Evolutionary conservation across 306 rosid species (phyloP), one percentile per base, ranked within the genome.

Genomic region (Acacia confusa): DNA sequence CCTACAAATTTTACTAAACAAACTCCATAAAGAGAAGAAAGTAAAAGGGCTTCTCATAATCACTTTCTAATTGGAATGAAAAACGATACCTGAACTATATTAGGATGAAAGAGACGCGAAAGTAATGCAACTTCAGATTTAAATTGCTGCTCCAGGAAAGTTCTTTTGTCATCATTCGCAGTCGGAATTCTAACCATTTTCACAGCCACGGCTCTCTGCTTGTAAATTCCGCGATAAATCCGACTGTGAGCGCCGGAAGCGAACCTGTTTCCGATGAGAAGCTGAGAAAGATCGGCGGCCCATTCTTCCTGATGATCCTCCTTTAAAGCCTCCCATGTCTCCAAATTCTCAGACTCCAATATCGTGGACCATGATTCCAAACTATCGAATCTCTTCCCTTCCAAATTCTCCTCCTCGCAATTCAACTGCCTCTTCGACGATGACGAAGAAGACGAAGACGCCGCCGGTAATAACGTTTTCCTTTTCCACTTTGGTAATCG

Each of bases 121-220:
- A 93, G 94, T 10, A 93, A 81, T 71, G 97, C 93, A 52, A 93
- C 98, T 84, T 93, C 97, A 65, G 92, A 93, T 85, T 90, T 93
- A 53, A 93, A 93, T 78, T 93, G 98, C 75, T 86, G 84, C 82
- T 91, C 97, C 44, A 91, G 87, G 14, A 87, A 74, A 80, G 61
- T 53, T 78, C 90, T 87, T 52, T 82, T 90, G 57, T 93, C 97
- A 60, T 86, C 90, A 47, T 82, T 76, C 82, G 88, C 90, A 38
- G 72, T 72, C 52, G 98, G 97, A 81, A 93, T 85, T 78, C 91
- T 87, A 78, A 93, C 97, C 98, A 91, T 91, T 87, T 93, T 93
- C 68, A 93, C 98, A 61, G 98, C 98, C 63, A 93, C 98, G 0
- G 98, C 98, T 82, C 88, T 86, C 86, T 93, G 98, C 91, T 89